Percentiles rank a stretch among this genome's conserved stretches.
Conservation (phyloP, 2,329 filamentous ascomycete genomes). For the Phialophora chinensis region DNA sequence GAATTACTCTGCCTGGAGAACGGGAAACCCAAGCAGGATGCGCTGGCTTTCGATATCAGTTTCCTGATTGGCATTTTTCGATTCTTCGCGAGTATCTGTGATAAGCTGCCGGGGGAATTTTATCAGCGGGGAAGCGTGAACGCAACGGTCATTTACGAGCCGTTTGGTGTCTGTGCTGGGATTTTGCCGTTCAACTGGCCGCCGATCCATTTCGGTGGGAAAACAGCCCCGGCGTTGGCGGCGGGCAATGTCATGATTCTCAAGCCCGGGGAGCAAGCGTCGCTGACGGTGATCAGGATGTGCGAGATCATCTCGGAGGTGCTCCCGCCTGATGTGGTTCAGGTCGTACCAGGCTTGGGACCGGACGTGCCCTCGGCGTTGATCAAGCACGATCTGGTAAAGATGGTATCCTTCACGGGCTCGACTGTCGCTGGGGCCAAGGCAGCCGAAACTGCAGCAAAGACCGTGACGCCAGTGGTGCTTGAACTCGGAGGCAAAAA, state of each 20-base stretch:
- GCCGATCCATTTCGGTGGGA: conserved; percentile 51
- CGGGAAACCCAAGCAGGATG: conserved; percentile 39
- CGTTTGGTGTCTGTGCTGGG: conserved; percentile 43
- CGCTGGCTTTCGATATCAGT: conserved; percentile 32
- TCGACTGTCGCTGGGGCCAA: conserved; percentile 73
- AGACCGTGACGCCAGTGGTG: conserved; percentile 76
- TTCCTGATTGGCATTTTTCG: conserved; percentile 38
- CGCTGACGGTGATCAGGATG: conserved; percentile 43
- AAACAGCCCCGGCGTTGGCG: conserved; percentile 44
- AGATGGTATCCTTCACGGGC: conserved; percentile 81
- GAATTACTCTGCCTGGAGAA: conserved; percentile 40
- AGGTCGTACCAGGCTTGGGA: conserved; percentile 63
- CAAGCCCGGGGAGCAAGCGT: conserved; percentile 46
- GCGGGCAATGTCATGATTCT: conserved; percentile 48
- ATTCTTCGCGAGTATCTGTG: conserved; percentile 39
- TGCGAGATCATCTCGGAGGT: conserved; percentile 44
- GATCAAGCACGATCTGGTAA: conserved; percentile 65
- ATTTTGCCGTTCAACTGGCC: conserved; percentile 66
- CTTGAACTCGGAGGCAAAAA: conserved; percentile 86
- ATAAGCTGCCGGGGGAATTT: conserved; percentile 26
- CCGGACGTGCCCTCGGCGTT: conserved; percentile 57
- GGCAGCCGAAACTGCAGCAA: conserved; percentile 71
- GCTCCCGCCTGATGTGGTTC: conserved; percentile 43
- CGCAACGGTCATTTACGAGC: conserved; percentile 25
- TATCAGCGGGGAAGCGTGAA: conserved; percentile 24